Percentiles rank a stretch among this genome's conserved stretches.
phyloP scores from a whole-genome alignment of 768 basidiomycete species.

The Boletus eberwhitei region DNA sequence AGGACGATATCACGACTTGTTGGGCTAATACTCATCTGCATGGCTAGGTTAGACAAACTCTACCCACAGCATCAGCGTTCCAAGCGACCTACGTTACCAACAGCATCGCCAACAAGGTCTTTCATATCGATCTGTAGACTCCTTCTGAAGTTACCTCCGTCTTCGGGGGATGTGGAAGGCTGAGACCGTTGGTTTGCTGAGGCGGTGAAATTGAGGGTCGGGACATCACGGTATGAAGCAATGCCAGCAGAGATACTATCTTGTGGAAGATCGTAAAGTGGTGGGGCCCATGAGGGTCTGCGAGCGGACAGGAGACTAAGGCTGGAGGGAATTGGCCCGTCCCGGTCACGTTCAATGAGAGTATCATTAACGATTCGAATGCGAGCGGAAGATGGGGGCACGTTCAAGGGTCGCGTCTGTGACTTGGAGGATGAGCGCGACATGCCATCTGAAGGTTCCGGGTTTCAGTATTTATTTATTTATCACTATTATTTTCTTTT shows the following conservation, averaged over 20 bases:
- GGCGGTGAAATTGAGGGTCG: conserved; percentile 17
- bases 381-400: conserved; percentile 14
- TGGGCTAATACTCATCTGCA: conserved; percentile 89
- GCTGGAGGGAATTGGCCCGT: conserved; percentile 26
- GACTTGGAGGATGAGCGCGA: conserved; percentile 29
- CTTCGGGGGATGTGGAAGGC: conserved; percentile 41
- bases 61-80: neutral
- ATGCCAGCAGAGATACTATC: conserved; percentile 18
- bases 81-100: conserved; percentile 64
- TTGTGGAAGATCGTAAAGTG: conserved; percentile 26
- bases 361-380: conserved; percentile 20
- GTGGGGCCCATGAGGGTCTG: conserved; percentile 33
- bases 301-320: conserved; percentile 33
- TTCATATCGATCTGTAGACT: conserved; percentile 79
- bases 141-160: conserved; percentile 55
- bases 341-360: conserved; percentile 19
- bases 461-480: neutral
- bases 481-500: neutral
- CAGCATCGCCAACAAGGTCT: conserved; percentile 73
- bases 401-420: conserved; percentile 3
- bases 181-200: conserved; percentile 12
- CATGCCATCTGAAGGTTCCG: conserved; percentile 1
- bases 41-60: conserved; percentile 4
- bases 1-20: conserved; percentile 85
- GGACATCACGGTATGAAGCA: conserved; percentile 32